Evolutionary conservation across 2,329 filamentous ascomycete species (phyloP), one percentile per base, ranked within the genome.

Genomic region (Ophiocordyceps robertsii): DNA sequence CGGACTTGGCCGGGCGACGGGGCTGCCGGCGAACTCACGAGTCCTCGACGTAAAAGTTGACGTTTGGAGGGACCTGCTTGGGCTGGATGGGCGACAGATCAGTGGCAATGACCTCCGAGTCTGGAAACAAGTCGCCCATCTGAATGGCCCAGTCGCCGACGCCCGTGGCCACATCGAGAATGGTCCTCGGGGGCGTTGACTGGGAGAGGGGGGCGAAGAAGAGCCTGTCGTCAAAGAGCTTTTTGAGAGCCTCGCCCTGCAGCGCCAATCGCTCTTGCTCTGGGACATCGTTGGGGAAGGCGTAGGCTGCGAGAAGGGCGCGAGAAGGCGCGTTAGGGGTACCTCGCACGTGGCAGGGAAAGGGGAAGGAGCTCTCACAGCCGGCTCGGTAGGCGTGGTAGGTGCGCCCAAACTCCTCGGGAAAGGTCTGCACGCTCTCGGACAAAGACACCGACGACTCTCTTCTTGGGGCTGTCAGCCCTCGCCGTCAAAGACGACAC

Each of bases 31-130:
- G 6, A 4, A 56, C 61, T 50, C 54, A 62, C 58, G 61, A 62
- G 52, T 88, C 82, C 53, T 87, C 82, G 38, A 89, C 72, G 46
- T 77, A 77, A 49, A 89, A 89, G 47, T 77, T 74, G 13, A 87
- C 80, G 47, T 89, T 89, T 16, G 74, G 72, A 0, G 84, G 82
- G 1, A 86, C 79, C 39, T 73, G 66, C 5, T 63, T 63, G 3
- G 80, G 78, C 53, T 84, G 80, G 24, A 83, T 77, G 2, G 80
- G 78, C 1, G 78, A 82, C 6, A 84, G 65, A 51, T 84, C 80
- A 9, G 75, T 81, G 29, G 77, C 80, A 39, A 72, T 69, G 29
- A 84, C 67, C 46, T 70, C 60, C 11, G 79, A 63, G 4, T 68
- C 54, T 12, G 79, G 79, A 46, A 79, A 82, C 39, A 65, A 53